These are phyloP conservation scores for Aspergillus ellipticus DNA, from an alignment of 495 filamentous ascomycete genomes.

Conservation along the genomic window DNA sequence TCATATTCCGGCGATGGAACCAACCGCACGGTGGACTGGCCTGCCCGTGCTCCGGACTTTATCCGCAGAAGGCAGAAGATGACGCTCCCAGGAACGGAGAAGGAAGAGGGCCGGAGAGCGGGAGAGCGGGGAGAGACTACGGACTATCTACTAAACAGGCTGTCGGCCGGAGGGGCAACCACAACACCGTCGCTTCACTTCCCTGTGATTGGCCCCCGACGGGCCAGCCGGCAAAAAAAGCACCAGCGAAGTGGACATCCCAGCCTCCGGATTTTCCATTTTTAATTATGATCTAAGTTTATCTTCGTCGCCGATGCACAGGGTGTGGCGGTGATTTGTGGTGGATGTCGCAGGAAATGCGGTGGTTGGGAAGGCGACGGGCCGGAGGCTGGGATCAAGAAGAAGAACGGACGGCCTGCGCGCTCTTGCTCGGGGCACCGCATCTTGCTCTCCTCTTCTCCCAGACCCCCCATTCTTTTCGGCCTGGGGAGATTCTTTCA, in stretches of 20 bases:
- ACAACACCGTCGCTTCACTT: not conserved
- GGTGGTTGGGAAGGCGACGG: constrained; percentile 42
- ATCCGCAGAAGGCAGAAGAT: not conserved
- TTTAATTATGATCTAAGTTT: constrained; percentile 4
- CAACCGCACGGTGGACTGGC: not conserved
- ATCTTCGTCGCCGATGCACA: not conserved
- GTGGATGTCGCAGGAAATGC: constrained; percentile 27
- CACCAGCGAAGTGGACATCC: constrained; percentile 18
- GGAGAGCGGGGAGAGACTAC: not conserved
- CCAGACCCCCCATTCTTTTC: constrained; percentile 7
- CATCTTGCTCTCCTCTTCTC: not conserved
- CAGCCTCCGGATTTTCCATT: constrained; percentile 21
- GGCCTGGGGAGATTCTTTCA: constrained; percentile 15
- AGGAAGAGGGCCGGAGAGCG: not conserved
- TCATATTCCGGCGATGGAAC: not conserved
- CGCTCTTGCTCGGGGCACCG: not conserved
- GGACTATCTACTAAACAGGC: no score
- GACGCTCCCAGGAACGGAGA: constrained; percentile 7
- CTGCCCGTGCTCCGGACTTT: not conserved
- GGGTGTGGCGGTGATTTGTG: constrained; percentile 15
- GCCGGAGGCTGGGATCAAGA: constrained; percentile 32
- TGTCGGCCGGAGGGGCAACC: not conserved
- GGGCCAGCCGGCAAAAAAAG: not conserved
- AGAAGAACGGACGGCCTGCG: constrained; percentile 1
- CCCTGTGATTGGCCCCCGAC: not conserved